These are phyloP conservation scores for Phytopythium delawarense DNA, from an alignment of 352 stramenopile genomes.

Conservation along the genomic window DNA sequence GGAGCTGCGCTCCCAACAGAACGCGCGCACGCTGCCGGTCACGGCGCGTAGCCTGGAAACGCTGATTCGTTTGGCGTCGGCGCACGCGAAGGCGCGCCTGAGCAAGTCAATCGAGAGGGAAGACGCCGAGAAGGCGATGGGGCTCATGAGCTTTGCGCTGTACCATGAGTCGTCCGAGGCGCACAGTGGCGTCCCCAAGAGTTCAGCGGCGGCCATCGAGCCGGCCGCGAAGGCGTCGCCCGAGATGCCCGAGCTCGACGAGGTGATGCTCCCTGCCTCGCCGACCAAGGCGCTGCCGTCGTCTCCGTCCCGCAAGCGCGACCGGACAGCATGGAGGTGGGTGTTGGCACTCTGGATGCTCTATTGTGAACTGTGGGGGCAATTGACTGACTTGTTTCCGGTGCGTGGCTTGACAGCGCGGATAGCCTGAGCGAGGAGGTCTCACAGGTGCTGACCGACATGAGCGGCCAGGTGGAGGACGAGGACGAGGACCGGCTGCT, in stretches of 20 bases:
- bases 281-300: constrained; percentile 11
- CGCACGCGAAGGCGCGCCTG: constrained; percentile 96
- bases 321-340: constrained; percentile 59
- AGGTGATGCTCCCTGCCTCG: constrained; percentile 14
- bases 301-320: constrained; percentile 58
- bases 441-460: constrained; percentile 50
- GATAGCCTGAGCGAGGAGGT: constrained; percentile 65
- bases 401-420: constrained; percentile 27
- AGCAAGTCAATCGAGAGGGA: constrained; percentile 82
- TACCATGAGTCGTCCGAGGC: constrained; percentile 92
- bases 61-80: constrained; percentile 98
- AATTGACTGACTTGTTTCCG: background rate
- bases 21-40: constrained; percentile 91
- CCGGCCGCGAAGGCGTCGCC: constrained; percentile 8
- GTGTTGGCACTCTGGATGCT: constrained; percentile 13
- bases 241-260: constrained; percentile 19
- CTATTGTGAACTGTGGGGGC: background rate
- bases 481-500: constrained; percentile 68
- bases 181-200: constrained; percentile 15
- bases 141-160: constrained; percentile 97
- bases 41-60: constrained; percentile 99
- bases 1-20: constrained; percentile 95
- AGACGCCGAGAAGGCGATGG: constrained; percentile 91
- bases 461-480: constrained; percentile 43
- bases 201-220: constrained; percentile 4